phyloP scores from a whole-genome alignment of 192 early-diverging fungal species.

The Coemansia sp. region DNA sequence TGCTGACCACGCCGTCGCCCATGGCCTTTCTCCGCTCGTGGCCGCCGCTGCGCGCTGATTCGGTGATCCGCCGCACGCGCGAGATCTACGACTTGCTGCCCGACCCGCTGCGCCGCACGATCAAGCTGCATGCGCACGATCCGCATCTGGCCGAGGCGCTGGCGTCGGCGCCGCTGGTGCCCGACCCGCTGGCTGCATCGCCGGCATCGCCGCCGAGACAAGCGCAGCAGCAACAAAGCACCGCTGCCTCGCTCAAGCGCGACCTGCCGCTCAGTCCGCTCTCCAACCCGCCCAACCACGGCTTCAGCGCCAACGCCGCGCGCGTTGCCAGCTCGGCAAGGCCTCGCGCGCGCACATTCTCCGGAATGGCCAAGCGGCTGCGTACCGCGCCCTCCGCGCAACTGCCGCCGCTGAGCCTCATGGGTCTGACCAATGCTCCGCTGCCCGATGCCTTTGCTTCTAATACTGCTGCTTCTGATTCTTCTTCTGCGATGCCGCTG shows the following conservation, averaged over 20 bases:
- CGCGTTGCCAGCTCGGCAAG: not conserved
- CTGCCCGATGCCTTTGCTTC: constrained; percentile 3
- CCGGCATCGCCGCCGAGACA: constrained; percentile 1
- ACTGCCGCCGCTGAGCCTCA: constrained; percentile 6
- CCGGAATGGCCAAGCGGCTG: constrained; percentile 38
- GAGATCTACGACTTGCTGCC: constrained; percentile 45
- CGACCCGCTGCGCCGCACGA: constrained; percentile 15
- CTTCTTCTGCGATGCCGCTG: not conserved
- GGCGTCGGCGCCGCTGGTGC: constrained; percentile 27
- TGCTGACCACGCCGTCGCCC: constrained; percentile 57
- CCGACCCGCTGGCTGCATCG: constrained; percentile 20
- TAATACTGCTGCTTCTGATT: no score
- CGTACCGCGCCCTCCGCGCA: constrained; percentile 17
- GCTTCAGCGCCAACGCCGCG: not conserved
- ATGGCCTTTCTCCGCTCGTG: constrained; percentile 47
- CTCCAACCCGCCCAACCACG: not conserved
- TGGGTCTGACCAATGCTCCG: not conserved
- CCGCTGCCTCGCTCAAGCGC: constrained; percentile 29
- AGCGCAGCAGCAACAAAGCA: not conserved
- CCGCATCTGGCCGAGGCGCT: constrained; percentile 35
- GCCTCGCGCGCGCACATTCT: constrained; percentile 34
- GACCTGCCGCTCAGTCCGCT: constrained; percentile 31
- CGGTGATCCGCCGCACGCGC: constrained; percentile 42
- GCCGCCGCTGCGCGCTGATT: constrained; percentile 46
- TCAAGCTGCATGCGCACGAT: constrained; percentile 46